Base-by-base conservation (phyloP, 129 eudicot genomes). In the Helianthus annuus region DNA sequence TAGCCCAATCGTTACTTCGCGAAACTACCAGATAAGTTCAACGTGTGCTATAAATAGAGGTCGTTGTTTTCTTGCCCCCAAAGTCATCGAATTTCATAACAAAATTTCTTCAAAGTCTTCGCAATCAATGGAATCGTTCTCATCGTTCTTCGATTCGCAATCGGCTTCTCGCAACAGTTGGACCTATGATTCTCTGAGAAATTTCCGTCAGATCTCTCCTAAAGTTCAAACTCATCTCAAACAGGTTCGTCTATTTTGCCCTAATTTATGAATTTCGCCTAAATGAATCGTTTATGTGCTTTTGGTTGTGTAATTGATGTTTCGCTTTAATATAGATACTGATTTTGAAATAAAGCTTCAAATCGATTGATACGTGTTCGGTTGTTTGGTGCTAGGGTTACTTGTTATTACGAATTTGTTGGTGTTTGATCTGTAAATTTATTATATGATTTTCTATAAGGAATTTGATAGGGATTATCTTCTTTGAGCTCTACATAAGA, bases 141-240 rank as follows among this genome's bases (percentile, higher is more conserved):
- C 88, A 12, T 85, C 97, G 48, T 88, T 85, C 87, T 86, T 88
- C 74, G 82, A 72, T 17, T 65, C 89, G 32, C 86, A 70, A 79
- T 73, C 93, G 15, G 32, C 84, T 8, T 69, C 87, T 45, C 73
- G 91, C 1, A 77, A 72, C 76, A 64, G 89, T 27, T 87, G 95
- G 96, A 80, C 77, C 58, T 87, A 80, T 73, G 97, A 94, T 64
- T 82, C 96, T 34, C 90, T 94, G 56, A 90, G 86, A 82, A 93
- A 89, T 74, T 81, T 94, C 77, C 86, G 90, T 17, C 89, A 90
- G 53, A 90, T 94, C 79, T 90, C 98, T 14, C 97, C 98, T 9
- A 57, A 63, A 9, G 98, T 94, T 76, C 98, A 94, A 71, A 76
- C 85, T 73, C 98, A 94, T 86, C 98, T 94, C 79, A 90, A 94